Conservation (phyloP, 1,284 basidiomycete species). For the Hemileia vastatrix region DNA sequence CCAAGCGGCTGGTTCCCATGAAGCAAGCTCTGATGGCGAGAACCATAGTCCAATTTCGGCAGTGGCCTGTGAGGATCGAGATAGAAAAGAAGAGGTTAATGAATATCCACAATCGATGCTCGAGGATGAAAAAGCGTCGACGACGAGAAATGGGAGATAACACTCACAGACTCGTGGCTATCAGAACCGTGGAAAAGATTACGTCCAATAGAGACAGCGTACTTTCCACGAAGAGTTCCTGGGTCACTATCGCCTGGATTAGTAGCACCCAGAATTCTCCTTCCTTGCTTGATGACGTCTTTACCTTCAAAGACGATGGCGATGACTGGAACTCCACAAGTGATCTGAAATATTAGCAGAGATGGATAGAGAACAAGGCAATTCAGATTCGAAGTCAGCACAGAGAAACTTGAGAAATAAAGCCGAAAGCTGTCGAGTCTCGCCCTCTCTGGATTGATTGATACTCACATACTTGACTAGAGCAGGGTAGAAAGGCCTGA, state of each 20-base stretch:
- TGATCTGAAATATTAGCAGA: slow-evolving; percentile 23
- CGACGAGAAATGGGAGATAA: no score
- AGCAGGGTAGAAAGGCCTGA: no score
- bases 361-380: not conserved
- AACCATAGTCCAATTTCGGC: slow-evolving; percentile 41
- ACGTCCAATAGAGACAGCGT: slow-evolving; percentile 27
- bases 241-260: slow-evolving; percentile 36
- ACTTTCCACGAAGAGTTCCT: slow-evolving; percentile 6
- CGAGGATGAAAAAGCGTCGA: no score
- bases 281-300: slow-evolving; percentile 40
- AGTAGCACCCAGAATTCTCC: slow-evolving; percentile 39
- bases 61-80: no score
- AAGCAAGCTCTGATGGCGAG: slow-evolving; percentile 35
- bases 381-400: not conserved
- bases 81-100: no score
- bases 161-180: slow-evolving; percentile 31
- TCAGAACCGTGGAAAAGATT: slow-evolving; percentile 42
- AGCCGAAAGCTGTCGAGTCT: not conserved
- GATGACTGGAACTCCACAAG: slow-evolving; percentile 37
- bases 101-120: no score
- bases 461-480: no score
- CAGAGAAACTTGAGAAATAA: no score
- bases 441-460: no score
- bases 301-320: slow-evolving; percentile 43
- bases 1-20: slow-evolving; percentile 34